Evolutionary conservation across 2,329 filamentous ascomycete species (phyloP), one percentile per base, ranked within the genome.

Genomic region (Clathrospora elynae): DNA sequence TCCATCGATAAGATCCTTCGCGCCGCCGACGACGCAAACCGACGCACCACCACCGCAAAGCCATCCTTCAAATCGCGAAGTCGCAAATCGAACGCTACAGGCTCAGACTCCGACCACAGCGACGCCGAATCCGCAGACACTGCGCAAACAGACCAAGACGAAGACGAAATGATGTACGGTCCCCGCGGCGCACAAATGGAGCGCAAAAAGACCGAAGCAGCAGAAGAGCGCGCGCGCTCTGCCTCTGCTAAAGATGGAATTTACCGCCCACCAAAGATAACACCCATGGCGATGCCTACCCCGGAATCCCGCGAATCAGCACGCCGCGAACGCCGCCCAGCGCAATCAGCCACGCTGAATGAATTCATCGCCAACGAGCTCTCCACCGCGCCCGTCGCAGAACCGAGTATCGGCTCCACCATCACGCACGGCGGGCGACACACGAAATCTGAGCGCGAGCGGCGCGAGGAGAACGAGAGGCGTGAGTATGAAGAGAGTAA

Each of bases 1-100:
- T 91, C 96, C 67, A 90, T 99, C 61, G 92, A 97, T 71, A 93
- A 95, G 66, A 90, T 96, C 17, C 78, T 99, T 13, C 87, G 90
- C 51, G 88, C 90, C 0, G 90, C 90, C 23, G 88, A 95, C 49
- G 86, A 92, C 56, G 79, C 82, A 18, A 50, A 55, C 11, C 53
- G 66, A 16, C 59, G 60, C 33, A 62, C 49, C 36, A 62, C 46
- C 4, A 26, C 41, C 9, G 46, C 49, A 14, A 60, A 56, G 28
- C 42, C 36, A 3, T 31, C 40, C 3, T 46, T 48, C 6, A 59
- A 57, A 29, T 42, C 36, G 37, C 58, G 59, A 41, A 73, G 59
- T 45, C 74, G 20, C 62, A 66, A 35, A 61, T 23, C 66, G 8
- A 72, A 73, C 14, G n/a, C n/a, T n/a, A 51, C 61, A 13, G 72